Base-by-base conservation (phyloP, 257 asterid species). In the Salvia splendens region DNA sequence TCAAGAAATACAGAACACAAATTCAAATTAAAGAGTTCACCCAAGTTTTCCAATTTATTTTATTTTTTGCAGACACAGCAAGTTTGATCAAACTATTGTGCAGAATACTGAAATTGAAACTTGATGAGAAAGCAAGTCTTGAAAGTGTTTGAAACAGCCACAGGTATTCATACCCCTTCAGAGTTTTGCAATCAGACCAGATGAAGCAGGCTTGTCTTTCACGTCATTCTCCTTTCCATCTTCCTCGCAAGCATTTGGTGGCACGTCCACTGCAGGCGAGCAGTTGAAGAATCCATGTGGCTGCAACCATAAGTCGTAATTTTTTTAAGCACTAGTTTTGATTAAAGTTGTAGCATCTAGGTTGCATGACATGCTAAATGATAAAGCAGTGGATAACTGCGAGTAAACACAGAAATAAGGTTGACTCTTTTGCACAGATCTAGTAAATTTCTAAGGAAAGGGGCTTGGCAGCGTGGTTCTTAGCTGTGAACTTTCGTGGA, bases 231-330 rank as follows among this genome's bases (percentile, higher is more conserved):
- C 96, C 75, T 89, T 89, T 24, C 75, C 75, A 11, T 92, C 95
- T 64, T 65, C 65, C 69, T 92, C 95, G 41, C 88, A 87, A 51
- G 81, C 75, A 72, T 55, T 82, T 3, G 95, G 96, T 5, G 96
- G 96, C 47, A 92, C 95, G 64, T 92, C 98, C 33, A 92, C 84
- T 4, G 98, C 95, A 8, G 98, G 95, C 7, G 98, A 92, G 80
- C 98, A 87, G 78, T 92, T 89, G 82, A 92, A 92, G 87, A 92
- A 92, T 17, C 98, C 98, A 33, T 87, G 92, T 0, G 98, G 98
- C 98, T 89, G 92, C 88, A 84, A 17, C 49, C 61, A 64, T 17
- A 61, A 46, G 17, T 35, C 54, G 53, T 14, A 8, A 30, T 1
- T 14, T 20, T 20, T 41, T 52, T 57, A 11, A 70, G 43, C 33